Evolutionary conservation across 352 stramenopile genomes (phyloP).

Genomic region (Globisporangium perplexum): DNA sequence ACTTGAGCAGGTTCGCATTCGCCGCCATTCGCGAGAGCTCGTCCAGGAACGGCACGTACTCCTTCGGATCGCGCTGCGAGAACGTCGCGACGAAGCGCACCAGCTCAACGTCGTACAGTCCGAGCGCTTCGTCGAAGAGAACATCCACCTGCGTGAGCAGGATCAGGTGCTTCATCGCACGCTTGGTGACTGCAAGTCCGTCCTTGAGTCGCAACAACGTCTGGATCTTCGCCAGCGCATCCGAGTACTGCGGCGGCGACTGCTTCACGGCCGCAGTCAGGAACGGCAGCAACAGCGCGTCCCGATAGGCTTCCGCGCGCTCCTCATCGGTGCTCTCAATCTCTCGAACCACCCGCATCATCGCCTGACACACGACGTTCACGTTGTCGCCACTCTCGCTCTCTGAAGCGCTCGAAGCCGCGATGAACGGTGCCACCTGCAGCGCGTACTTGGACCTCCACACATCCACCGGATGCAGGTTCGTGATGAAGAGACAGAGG

Average conservation of each 20-base stretch:
- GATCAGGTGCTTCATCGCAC: conserved; percentile 67
- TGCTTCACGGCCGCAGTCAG: conserved; percentile 67
- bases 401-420: not conserved
- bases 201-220: conserved; percentile 8
- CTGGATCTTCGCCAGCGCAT: conserved; percentile 36
- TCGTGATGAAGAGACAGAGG: conserved; percentile 73
- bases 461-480: conserved; percentile 57
- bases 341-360: conserved; percentile 31
- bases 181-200: conserved; percentile 23
- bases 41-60: conserved; percentile 62
- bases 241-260: conserved; percentile 39
- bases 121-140: conserved; percentile 60
- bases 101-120: conserved; percentile 59
- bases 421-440: conserved; percentile 26
- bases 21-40: conserved; percentile 26
- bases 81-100: conserved; percentile 54
- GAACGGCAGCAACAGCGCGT: conserved; percentile 52
- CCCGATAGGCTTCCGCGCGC: conserved; percentile 5
- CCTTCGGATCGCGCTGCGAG: conserved; percentile 65
- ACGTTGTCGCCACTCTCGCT: conserved; percentile 26
- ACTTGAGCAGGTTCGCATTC: conserved; percentile 37
- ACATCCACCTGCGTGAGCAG: conserved; percentile 65
- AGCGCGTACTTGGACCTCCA: conserved; percentile 64
- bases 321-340: conserved; percentile 19
- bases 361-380: conserved; percentile 46